Evolutionary conservation across 176 grass and related monocot species (phyloP), one percentile per base, ranked within the genome.

Genomic region (Phragmites australis): DNA sequence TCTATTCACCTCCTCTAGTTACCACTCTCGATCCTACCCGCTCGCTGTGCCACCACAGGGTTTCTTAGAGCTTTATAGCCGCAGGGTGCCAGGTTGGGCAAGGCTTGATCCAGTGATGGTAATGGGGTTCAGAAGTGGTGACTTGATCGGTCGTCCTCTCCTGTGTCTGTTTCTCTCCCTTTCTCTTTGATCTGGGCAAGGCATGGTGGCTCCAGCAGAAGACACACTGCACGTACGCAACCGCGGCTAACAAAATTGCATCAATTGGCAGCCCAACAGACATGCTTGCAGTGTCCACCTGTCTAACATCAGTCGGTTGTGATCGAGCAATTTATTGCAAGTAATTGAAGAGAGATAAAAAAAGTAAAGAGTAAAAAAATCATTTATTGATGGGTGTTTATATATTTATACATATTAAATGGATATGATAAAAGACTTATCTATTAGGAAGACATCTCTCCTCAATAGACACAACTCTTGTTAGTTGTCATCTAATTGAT

Each of bases 61-160:
- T 21, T 82, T 12, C 54, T 50, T 71, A 55, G 85, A 71, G 79
- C 6, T 82, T 77, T 87, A 82, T 82, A 76, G 59, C 47, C 19
- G 59, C 48, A 15, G n/a, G 23, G 6, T 17, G 60, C 42, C 82
- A 50, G 31, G 65, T 48, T 50, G 50, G 86, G 75, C 81, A 79
- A 3, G 30, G 53, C 26, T 41, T 45, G 66, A 73, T 83, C 60
- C 12, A n/a, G 0, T 23, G 85, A 76, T 53, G 64, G 7, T 40
- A 60, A 51, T 5, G 55, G 21, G 37, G 8, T 0, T 9, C 30
- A 39, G 40, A 51, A 37, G 60, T 57, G 86, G 40, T 42, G 66
- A 12, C 74, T 39, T 87, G 84, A 81, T 61, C 52, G 42, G 30
- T 31, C 59, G 60, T 23, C 19, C 32, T 34, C 3, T 26, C 45